Evolutionary conservation across 2,329 filamentous ascomycete genomes (phyloP).

Genomic region (Parascedosporium putredinis): DNA sequence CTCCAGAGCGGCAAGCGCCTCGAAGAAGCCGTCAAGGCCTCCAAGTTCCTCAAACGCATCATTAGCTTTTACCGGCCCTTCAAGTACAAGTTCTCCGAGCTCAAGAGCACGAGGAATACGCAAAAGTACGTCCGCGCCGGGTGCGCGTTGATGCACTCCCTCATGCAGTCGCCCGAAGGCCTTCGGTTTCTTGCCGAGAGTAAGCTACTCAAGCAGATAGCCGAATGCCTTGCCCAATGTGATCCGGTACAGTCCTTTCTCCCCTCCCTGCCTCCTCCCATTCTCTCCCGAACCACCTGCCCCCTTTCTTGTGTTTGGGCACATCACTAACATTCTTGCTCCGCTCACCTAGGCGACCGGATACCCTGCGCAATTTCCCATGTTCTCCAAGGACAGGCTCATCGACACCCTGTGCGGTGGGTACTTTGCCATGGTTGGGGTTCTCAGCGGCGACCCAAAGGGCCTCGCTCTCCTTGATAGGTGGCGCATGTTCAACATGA

Average conservation of each 20-base stretch:
- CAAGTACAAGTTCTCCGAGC: constrained; percentile 87
- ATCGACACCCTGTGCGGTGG: constrained; percentile 81
- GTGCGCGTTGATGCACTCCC: constrained; percentile 75
- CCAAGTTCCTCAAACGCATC: constrained; percentile 91
- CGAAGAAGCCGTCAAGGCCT: constrained; percentile 87
- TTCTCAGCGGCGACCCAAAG: constrained; percentile 69
- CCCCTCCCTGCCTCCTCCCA: too few relatives aligned
- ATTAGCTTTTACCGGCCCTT: constrained; percentile 95
- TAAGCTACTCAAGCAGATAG: constrained; percentile 86
- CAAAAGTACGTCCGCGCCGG: constrained; percentile 89
- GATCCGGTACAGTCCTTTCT: constrained; percentile 61
- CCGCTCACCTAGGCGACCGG: constrained; percentile 47
- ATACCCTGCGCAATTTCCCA: constrained; percentile 69
- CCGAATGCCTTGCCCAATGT: constrained; percentile 90
- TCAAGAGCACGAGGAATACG: constrained; percentile 82
- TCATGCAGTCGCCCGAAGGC: constrained; percentile 79
- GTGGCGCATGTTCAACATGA: constrained; percentile 99
- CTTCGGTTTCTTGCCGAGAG: constrained; percentile 78
- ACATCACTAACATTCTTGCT: too few relatives aligned
- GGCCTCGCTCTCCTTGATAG: constrained; percentile 84
- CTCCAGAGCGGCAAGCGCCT: constrained; percentile 82
- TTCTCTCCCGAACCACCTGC: neutral
- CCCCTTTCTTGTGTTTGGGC: constrained; percentile 1
- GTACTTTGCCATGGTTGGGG: constrained; percentile 87
- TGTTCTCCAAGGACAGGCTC: constrained; percentile 80